Percentiles rank a stretch among this genome's conserved stretches.
These are phyloP conservation scores for Exsudoporus frostii DNA, from an alignment of 768 basidiomycete genomes.

Conservation along the genomic window DNA sequence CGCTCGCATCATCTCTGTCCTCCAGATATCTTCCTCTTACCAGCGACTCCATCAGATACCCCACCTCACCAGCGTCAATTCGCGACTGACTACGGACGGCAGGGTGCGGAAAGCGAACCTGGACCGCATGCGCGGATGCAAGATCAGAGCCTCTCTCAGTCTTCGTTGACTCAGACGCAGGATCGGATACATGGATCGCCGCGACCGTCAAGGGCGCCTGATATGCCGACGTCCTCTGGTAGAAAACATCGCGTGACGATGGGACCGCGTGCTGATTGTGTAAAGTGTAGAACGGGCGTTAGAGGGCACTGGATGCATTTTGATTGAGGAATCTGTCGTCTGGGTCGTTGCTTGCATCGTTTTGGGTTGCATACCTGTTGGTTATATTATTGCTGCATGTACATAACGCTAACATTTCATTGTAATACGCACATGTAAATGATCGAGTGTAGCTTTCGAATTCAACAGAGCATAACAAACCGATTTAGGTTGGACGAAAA, in stretches of 20 bases:
- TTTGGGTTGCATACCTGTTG: constrained; percentile 2
- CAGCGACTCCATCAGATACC: constrained; percentile 26
- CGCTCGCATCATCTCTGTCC: constrained; percentile 5
- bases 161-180: constrained; percentile 6
- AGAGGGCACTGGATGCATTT: constrained; percentile 75
- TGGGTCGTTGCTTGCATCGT: neutral
- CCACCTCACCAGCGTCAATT: constrained; percentile 15
- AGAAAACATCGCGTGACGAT: constrained; percentile 57
- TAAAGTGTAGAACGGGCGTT: constrained; percentile 60
- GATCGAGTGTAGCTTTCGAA: too few relatives aligned
- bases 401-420: neutral
- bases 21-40: constrained; percentile 30
- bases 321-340: constrained; percentile 33
- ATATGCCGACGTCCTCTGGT: constrained; percentile 14
- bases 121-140: constrained; percentile 3
- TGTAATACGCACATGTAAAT: neutral
- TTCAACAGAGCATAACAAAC: constrained; percentile 29
- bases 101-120: neutral
- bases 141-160: neutral
- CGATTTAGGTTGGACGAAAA: constrained; percentile 6
- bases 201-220: constrained; percentile 10
- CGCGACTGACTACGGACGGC: neutral
- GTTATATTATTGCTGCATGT: constrained; percentile 1
- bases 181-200: constrained; percentile 17
- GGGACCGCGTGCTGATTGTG: constrained; percentile 68